Evolutionary conservation across 2,329 filamentous ascomycete species (phyloP).

Genomic region (Teratosphaeria epicoccoides): DNA sequence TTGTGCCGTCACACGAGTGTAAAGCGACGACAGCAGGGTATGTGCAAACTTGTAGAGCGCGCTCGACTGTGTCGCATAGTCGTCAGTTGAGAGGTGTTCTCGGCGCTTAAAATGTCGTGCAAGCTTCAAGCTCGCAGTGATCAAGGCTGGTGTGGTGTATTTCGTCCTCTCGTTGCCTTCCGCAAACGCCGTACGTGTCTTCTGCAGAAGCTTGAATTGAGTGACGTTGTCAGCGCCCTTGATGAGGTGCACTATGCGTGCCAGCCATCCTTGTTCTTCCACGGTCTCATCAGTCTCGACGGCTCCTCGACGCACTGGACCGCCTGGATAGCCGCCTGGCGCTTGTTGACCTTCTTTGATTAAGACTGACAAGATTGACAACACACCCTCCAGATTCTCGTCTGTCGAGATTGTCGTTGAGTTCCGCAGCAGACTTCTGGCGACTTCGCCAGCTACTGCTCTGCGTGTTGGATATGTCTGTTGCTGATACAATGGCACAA

Average conservation of each 20-base stretch:
- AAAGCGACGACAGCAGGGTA: slow-evolving; percentile 73
- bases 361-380: slow-evolving; percentile 79
- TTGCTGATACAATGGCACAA: slow-evolving; percentile 76
- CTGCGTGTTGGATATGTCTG: slow-evolving; percentile 89
- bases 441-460: slow-evolving; percentile 81
- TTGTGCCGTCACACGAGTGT: slow-evolving; percentile 61
- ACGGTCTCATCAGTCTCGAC: slow-evolving; percentile 93
- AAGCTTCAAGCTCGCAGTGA: slow-evolving; percentile 82
- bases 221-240: slow-evolving; percentile 78
- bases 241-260: slow-evolving; percentile 81
- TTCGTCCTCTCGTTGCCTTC: slow-evolving; percentile 93
- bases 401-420: slow-evolving; percentile 67
- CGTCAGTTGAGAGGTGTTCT: slow-evolving; percentile 73
- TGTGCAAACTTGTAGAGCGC: slow-evolving; percentile 94
- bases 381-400: slow-evolving; percentile 73
- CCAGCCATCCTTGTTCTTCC: slow-evolving; percentile 95
- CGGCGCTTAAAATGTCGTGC: slow-evolving; percentile 79
- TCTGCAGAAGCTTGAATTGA: slow-evolving; percentile 81
- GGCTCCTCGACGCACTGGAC: slow-evolving; percentile 60
- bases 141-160: slow-evolving; percentile 84
- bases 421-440: slow-evolving; percentile 70
- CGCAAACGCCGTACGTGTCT: slow-evolving; percentile 71
- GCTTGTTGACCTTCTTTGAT: slow-evolving; percentile 83
- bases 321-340: slow-evolving; percentile 72
- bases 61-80: slow-evolving; percentile 63